Conservation (phyloP, 1,284 basidiomycete genomes). For the Xanthoconium separans region DNA sequence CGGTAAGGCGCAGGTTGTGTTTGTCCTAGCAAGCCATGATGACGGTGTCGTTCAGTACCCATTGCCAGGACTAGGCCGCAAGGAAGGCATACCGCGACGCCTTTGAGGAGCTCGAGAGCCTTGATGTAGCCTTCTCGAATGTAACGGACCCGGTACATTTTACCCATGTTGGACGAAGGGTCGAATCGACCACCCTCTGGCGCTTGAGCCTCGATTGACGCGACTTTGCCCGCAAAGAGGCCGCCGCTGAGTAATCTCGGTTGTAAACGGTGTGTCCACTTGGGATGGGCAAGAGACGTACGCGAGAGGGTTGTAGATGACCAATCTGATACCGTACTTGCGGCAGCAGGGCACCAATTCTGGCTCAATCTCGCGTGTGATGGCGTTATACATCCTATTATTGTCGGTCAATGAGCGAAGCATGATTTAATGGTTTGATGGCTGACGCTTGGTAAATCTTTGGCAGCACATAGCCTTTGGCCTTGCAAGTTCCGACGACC, state of each 20-base stretch:
- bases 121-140: slow-evolving; percentile 45
- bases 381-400: slow-evolving; percentile 49
- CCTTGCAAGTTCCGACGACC: slow-evolving; percentile 51
- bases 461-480: slow-evolving; percentile 51
- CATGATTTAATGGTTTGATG: neutral
- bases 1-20: slow-evolving; percentile 40
- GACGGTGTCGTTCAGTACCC: neutral
- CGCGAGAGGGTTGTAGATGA: slow-evolving; percentile 41
- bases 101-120: slow-evolving; percentile 44
- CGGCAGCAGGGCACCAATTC: slow-evolving; percentile 57
- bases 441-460: slow-evolving; percentile 50
- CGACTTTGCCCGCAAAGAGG: slow-evolving; percentile 40
- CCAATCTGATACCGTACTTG: slow-evolving; percentile 53
- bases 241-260: slow-evolving; percentile 7
- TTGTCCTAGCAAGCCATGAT: slow-evolving; percentile 31
- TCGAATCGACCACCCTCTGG: slow-evolving; percentile 40
- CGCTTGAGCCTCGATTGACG: slow-evolving; percentile 28
- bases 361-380: slow-evolving; percentile 51
- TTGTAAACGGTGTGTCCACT: neutral
- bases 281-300: slow-evolving; percentile 10
- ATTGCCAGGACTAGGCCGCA: neutral
- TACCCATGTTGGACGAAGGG: slow-evolving; percentile 28
- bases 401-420: neutral
- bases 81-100: slow-evolving; percentile 32
- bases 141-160: slow-evolving; percentile 46